Percentiles rank a stretch among this genome's conserved stretches.
These are phyloP conservation scores for Eucalyptus paniculata DNA, from an alignment of 345 rosid genomes.

Conservation along the genomic window DNA sequence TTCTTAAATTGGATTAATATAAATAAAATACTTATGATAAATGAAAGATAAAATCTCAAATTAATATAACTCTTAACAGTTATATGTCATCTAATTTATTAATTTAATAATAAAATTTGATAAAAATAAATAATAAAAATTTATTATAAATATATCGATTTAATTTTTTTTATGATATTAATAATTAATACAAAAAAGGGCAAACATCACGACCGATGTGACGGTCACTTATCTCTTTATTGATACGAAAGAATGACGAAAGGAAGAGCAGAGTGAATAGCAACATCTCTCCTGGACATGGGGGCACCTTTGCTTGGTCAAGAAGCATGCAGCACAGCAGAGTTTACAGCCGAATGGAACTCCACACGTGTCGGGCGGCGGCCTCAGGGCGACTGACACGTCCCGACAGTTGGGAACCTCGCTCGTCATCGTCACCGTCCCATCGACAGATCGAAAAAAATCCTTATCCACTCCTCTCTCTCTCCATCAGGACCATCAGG, in stretches of 20 bases:
- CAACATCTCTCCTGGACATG: neutral
- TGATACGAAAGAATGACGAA: neutral
- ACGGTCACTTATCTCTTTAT: neutral
- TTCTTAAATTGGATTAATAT: rapidly evolving
- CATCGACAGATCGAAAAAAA: neutral
- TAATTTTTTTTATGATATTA: too few relatives aligned
- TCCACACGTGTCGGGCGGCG: neutral
- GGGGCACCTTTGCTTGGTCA: neutral
- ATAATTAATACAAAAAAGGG: neutral
- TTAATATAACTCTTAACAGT: rapidly evolving
- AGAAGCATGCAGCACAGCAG: neutral
- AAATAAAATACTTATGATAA: rapidly evolving
- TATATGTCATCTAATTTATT: rapidly evolving
- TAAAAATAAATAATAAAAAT: too few relatives aligned
- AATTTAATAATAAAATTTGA: too few relatives aligned
- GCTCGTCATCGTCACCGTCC: neutral
- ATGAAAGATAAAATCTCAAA: too few relatives aligned
- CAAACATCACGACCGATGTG: neutral
- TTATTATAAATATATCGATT: too few relatives aligned
- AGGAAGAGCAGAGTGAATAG: neutral
- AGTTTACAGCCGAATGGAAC: neutral
- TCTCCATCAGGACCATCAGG: neutral
- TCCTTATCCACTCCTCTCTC: neutral
- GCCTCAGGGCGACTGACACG: neutral
- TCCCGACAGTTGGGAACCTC: neutral